Percentiles rank a stretch among this genome's conserved stretches.
phyloP scores from a whole-genome alignment of 345 rosid genomes.

The Triadica sebifera region DNA sequence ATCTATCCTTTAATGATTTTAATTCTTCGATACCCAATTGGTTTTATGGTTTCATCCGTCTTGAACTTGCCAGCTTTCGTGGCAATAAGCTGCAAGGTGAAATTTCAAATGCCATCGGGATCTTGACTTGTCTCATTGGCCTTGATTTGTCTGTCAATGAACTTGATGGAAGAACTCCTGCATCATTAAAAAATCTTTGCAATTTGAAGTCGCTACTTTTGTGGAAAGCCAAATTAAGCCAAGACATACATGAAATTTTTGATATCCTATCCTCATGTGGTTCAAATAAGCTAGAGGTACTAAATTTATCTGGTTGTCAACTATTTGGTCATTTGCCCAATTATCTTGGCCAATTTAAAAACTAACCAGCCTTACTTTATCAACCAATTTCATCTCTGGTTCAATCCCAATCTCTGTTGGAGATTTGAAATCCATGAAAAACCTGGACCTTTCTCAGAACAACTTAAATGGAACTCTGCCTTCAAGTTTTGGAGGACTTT shows the following conservation, averaged over 20 bases:
- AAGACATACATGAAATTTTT: background rate
- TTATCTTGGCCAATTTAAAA: constrained; percentile 11
- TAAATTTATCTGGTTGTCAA: background rate
- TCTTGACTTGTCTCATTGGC: background rate
- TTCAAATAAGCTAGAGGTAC: background rate
- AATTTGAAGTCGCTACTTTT: background rate
- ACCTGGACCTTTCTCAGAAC: constrained; percentile 17
- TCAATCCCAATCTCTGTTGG: constrained; percentile 14
- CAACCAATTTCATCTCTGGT: constrained; percentile 19
- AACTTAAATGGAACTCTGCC: constrained; percentile 23
- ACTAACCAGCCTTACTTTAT: background rate
- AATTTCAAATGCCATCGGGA: constrained; percentile 12
- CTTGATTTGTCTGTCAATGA: constrained; percentile 2
- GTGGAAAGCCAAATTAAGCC: background rate
- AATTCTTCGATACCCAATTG: constrained; percentile 6
- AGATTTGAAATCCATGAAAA: constrained; percentile 11
- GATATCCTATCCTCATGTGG: background rate
- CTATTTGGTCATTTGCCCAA: constrained; percentile 9
- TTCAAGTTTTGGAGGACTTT: constrained; percentile 6
- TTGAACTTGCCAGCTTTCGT: constrained; percentile 14
- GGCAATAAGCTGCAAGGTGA: constrained; percentile 13
- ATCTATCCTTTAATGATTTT: background rate
- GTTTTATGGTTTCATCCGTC: constrained; percentile 4
- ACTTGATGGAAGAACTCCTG: constrained; percentile 15
- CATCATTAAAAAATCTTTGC: constrained; percentile 19